Evolutionary conservation across 768 basidiomycete genomes (phyloP).

Genomic region (Kwoniella botswanensis): DNA sequence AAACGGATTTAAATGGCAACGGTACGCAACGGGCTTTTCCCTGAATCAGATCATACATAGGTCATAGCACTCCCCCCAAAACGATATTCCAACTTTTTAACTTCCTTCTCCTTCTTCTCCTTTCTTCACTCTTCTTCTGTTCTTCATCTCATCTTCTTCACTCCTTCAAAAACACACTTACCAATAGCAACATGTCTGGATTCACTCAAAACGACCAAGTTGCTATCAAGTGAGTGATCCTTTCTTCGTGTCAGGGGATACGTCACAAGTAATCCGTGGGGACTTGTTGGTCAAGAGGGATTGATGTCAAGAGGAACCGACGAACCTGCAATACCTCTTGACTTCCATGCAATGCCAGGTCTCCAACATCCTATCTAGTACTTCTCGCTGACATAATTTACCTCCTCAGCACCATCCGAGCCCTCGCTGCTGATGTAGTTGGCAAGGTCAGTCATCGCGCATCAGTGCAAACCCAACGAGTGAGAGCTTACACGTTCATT

Average conservation of each 20-base stretch:
- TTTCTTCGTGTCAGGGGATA: not conserved
- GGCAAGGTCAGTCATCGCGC: constrained; percentile 46
- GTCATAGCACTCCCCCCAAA: constrained; percentile 8
- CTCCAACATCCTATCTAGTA: not conserved
- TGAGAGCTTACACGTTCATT: constrained; percentile 16
- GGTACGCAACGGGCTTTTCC: not conserved
- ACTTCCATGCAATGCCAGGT: too few species aligned
- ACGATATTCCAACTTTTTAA: constrained; percentile 6
- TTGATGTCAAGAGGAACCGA: too few species aligned
- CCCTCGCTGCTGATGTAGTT: constrained; percentile 59
- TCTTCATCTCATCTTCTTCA: not conserved
- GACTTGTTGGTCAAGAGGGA: not conserved
- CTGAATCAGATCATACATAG: not conserved
- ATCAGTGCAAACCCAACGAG: not conserved
- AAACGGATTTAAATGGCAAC: not conserved
- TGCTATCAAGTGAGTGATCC: constrained; percentile 42
- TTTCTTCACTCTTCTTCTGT: constrained; percentile 3
- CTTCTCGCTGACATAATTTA: not conserved
- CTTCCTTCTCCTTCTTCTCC: constrained; percentile 10
- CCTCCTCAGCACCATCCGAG: constrained; percentile 53
- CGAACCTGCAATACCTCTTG: too few species aligned
- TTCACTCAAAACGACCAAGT: constrained; percentile 32
- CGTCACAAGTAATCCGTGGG: not conserved
- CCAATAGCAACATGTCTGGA: constrained; percentile 24
- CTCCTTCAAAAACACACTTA: not conserved